Evolutionary conservation across 2,329 filamentous ascomycete species (phyloP).

Genomic region (Endoconidiophora polonica): DNA sequence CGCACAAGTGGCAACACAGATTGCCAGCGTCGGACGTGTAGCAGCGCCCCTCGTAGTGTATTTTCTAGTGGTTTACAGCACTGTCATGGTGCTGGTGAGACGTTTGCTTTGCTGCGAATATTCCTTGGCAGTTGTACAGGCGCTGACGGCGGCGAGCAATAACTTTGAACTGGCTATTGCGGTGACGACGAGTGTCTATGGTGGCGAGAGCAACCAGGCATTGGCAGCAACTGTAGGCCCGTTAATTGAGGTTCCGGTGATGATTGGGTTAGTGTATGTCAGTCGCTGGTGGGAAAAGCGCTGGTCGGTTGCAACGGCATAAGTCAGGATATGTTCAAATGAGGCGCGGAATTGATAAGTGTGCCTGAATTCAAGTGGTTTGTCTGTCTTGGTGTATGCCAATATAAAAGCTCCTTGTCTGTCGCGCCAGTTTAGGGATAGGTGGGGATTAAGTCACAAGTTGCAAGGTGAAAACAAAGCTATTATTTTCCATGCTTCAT

Average conservation of each 20-base stretch:
- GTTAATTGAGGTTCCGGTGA: constrained; percentile 70
- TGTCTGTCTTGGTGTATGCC: background rate
- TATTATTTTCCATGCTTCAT: too few relatives aligned
- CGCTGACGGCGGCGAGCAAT: constrained; percentile 80
- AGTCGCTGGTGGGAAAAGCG: constrained; percentile 41
- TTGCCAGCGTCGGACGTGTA: constrained; percentile 67
- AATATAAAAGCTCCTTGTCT: too few relatives aligned
- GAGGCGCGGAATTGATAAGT: background rate
- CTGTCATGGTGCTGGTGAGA: constrained; percentile 44
- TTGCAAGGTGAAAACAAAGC: too few relatives aligned
- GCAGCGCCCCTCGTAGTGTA: constrained; percentile 69
- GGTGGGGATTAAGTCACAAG: too few relatives aligned
- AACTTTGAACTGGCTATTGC: constrained; percentile 89
- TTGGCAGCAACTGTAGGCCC: constrained; percentile 72
- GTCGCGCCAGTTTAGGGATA: background rate
- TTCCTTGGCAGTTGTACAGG: constrained; percentile 54
- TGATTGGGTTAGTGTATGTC: constrained; percentile 61
- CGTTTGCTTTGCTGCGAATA: constrained; percentile 57
- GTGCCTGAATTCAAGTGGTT: background rate
- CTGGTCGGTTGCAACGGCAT: background rate
- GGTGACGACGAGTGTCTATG: constrained; percentile 68
- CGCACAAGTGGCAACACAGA: constrained; percentile 58
- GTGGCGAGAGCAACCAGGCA: constrained; percentile 60
- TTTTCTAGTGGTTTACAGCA: constrained; percentile 57
- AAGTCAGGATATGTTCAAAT: background rate